Base-by-base conservation (phyloP, 2,329 filamentous ascomycete genomes). In the Xylaria polymorpha region DNA sequence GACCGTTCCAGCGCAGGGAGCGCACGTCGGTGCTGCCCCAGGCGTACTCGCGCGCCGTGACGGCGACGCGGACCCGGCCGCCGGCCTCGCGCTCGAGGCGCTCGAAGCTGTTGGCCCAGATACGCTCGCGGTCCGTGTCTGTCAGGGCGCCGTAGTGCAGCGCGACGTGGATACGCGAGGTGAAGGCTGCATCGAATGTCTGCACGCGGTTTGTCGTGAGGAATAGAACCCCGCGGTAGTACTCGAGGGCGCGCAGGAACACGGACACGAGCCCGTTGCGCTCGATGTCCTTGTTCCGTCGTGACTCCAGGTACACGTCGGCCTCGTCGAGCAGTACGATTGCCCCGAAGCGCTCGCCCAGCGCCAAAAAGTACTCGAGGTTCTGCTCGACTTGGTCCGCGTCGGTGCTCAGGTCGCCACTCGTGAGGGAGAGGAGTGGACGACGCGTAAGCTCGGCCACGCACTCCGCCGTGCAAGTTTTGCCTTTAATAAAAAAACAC, bases 311-410 rank as follows among this genome's bases (percentile, higher is more conserved):
- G 77, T 87, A 90, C 20, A 89, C 86, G 64, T 90, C 88, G 2
- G 86, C 86, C 76, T 90, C 87, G 74, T 90, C 87, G 4, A 89
- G 80, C 2, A 89, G 81, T 7, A 88, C 81, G 6, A 88, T 81
- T 44, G 83, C 86, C 20, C 81, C 82, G 77, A 83, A 87, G 8
- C 82, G 83, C 75, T 84, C 83, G 48, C 80, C 85, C 4, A 87
- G 80, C 48, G 82, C 75, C 10, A 87, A 79, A 77, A 85, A 85
- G 77, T 84, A 84, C 65, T 80, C 79, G 15, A 85, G 82, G 64
- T 81, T 81, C 35, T 76, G 70, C 74, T 86, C 83, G 32, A 85
- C 81, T 1, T 76, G 71, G 48, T 72, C 73, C 6, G 80, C 75
- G 44, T 80, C 75, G 10, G 81, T 81, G 69, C 80, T 80, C 29